Evolutionary conservation across 2,329 filamentous ascomycete species (phyloP).

Genomic region (Magnaporthiopsis poae): DNA sequence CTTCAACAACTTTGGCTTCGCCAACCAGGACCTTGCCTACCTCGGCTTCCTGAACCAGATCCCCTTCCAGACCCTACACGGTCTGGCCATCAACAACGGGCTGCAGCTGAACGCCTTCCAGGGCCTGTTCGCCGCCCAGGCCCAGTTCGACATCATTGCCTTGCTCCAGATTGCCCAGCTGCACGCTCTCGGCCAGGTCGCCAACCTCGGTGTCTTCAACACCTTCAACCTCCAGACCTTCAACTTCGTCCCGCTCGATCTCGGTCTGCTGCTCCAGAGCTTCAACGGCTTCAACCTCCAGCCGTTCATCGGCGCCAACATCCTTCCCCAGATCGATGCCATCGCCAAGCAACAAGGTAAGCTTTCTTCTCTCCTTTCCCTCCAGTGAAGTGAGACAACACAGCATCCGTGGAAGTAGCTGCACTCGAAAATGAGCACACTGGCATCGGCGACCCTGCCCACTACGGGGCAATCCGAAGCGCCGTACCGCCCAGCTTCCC

Average conservation of each 20-base stretch:
- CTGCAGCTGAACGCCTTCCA: conserved; percentile 35
- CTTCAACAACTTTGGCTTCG: conserved; percentile 32
- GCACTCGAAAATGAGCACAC: neutral
- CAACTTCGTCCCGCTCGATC: conserved; percentile 15
- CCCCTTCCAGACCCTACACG: conserved; percentile 31
- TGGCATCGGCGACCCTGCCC: neutral
- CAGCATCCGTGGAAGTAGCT: neutral
- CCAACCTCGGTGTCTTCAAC: conserved; percentile 18
- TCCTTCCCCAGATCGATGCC: conserved; percentile 17
- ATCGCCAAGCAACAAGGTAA: conserved; percentile 11
- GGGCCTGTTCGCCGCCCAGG: conserved; percentile 22
- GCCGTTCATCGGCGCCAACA: conserved; percentile 15
- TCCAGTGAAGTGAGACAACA: neutral
- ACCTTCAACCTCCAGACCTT: conserved; percentile 20
- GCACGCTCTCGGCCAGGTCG: conserved; percentile 19
- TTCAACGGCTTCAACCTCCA: conserved; percentile 20
- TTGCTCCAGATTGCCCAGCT: conserved; percentile 17
- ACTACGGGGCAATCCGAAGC: neutral
- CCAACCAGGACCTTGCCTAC: conserved; percentile 34
- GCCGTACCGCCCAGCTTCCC: neutral
- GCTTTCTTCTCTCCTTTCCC: neutral
- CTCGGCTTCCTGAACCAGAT: conserved; percentile 37
- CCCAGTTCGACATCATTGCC: conserved; percentile 11
- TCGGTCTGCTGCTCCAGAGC: conserved; percentile 16
- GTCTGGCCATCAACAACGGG: conserved; percentile 33